Percentiles rank a stretch among this genome's conserved stretches.
Evolutionary conservation across 176 grass and related monocot genomes (phyloP).

Genomic region (Juncus effusus): DNA sequence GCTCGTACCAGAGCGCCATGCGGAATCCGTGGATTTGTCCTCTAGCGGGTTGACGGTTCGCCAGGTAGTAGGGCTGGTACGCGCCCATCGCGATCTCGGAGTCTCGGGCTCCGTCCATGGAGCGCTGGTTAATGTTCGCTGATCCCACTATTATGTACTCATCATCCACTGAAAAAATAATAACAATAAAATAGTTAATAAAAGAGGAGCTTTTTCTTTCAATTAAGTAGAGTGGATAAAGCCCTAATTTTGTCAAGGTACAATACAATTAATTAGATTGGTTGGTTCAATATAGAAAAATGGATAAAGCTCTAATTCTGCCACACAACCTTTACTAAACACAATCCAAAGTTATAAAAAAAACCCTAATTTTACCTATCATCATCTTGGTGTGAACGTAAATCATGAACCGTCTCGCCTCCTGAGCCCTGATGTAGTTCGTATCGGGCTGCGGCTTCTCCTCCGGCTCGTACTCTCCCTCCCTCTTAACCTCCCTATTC

Average conservation of each 20-base stretch:
- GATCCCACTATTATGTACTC: constrained; percentile 94
- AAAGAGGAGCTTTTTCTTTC: constrained; percentile 15
- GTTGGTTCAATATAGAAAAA: no score
- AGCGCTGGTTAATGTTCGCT: constrained; percentile 90
- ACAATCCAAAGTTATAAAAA: no score
- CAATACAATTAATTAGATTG: no score
- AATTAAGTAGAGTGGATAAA: constrained; percentile 17
- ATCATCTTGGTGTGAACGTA: constrained; percentile 99
- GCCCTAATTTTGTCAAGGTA: neutral
- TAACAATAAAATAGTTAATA: neutral
- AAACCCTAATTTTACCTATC: constrained; percentile 51
- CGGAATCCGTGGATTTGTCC: constrained; percentile 83
- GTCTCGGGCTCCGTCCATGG: constrained; percentile 88
- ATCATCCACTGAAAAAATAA: constrained; percentile 68
- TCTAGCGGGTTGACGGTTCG: constrained; percentile 46
- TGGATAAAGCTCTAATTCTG: no score
- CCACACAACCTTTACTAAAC: no score
- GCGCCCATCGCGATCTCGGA: constrained; percentile 79
- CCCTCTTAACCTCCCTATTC: constrained; percentile 69
- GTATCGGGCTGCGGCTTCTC: constrained; percentile 42
- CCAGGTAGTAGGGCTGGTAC: constrained; percentile 64
- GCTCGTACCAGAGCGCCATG: constrained; percentile 90
- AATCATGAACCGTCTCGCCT: constrained; percentile 85
- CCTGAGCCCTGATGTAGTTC: constrained; percentile 62
- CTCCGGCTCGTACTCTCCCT: constrained; percentile 66